Percentiles rank a stretch among this genome's conserved stretches.
Conservation (phyloP, 73 alveolate species). For the Effrenium voratum region DNA sequence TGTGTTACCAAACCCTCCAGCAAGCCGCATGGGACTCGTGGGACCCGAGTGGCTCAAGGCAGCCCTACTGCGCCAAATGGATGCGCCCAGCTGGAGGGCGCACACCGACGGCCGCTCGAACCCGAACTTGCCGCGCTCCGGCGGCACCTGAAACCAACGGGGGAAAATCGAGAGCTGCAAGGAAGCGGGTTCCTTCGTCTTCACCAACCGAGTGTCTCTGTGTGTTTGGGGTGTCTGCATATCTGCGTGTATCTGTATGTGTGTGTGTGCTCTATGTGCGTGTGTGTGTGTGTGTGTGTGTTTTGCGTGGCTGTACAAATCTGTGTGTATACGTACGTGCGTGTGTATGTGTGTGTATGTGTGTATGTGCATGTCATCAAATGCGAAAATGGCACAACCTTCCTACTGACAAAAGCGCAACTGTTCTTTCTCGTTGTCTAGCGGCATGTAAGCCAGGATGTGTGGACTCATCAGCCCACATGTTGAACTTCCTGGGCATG, state of each 20-base stretch:
- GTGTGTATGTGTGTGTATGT: neutral
- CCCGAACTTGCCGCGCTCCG: constrained; percentile 12
- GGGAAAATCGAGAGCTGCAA: neutral
- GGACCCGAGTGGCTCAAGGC: constrained; percentile 18
- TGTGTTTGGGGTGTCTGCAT: too few species aligned
- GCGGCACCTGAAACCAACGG: neutral
- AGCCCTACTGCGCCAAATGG: neutral
- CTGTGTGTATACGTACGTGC: neutral
- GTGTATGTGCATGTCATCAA: too few species aligned
- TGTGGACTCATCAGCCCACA: too few species aligned
- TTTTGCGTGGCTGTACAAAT: too few species aligned
- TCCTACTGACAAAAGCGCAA: neutral
- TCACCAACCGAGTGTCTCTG: too few species aligned
- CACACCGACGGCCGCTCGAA: constrained; percentile 34
- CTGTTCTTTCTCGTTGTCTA: neutral
- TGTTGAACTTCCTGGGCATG: too few species aligned
- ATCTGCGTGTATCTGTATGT: too few species aligned
- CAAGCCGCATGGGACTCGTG: too few species aligned
- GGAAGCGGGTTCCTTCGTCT: too few species aligned
- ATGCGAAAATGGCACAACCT: neutral
- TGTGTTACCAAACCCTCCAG: too few species aligned
- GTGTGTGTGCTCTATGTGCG: too few species aligned
- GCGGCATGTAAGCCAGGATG: too few species aligned
- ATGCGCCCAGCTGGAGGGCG: constrained; percentile 56
- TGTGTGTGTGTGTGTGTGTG: neutral